Evolutionary conservation across 768 basidiomycete species (phyloP).

Genomic region (Heimioporus sp.): DNA sequence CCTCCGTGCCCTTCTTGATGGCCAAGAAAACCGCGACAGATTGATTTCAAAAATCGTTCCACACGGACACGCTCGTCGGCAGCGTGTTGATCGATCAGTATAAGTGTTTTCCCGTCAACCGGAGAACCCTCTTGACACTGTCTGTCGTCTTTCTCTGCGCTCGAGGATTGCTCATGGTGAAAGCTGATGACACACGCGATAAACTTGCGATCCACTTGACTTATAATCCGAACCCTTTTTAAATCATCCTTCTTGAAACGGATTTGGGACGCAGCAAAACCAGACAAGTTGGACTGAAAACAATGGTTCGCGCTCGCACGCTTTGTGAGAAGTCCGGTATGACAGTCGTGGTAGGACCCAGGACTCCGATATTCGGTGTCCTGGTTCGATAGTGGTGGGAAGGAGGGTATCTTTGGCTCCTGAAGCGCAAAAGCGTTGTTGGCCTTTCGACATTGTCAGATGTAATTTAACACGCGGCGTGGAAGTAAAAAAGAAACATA

Average conservation of each 20-base stretch:
- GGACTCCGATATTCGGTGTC: constrained; percentile 9
- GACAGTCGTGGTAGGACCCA: constrained; percentile 10
- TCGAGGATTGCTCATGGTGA: constrained; percentile 11
- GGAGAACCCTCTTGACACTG: constrained; percentile 12
- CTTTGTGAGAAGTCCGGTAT: constrained; percentile 7
- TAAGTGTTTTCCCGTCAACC: constrained; percentile 39
- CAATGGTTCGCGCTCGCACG: constrained; percentile 6
- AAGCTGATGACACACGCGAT: constrained; percentile 65
- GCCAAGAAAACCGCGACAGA: constrained; percentile 67
- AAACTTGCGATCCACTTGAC: constrained; percentile 91
- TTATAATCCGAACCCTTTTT: constrained; percentile 55
- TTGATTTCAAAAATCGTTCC: constrained; percentile 70
- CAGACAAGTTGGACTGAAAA: constrained; percentile 11
- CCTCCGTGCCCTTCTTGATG: constrained; percentile 36
- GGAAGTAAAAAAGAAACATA: constrained; percentile 28
- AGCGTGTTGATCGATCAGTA: constrained; percentile 95
- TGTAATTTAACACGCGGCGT: constrained; percentile 1
- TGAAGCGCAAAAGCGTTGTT: constrained; percentile 54
- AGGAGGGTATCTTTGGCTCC: constrained; percentile 47
- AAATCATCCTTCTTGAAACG: constrained; percentile 57
- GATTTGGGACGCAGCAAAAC: constrained; percentile 21
- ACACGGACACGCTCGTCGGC: constrained; percentile 96
- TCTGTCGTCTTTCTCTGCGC: constrained; percentile 11
- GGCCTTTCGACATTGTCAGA: constrained; percentile 36
- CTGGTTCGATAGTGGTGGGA: constrained; percentile 14